Evolutionary conservation across 78 protist species (phyloP), one percentile per base, ranked within the genome.

Genomic region (Protostelium mycophagum): DNA sequence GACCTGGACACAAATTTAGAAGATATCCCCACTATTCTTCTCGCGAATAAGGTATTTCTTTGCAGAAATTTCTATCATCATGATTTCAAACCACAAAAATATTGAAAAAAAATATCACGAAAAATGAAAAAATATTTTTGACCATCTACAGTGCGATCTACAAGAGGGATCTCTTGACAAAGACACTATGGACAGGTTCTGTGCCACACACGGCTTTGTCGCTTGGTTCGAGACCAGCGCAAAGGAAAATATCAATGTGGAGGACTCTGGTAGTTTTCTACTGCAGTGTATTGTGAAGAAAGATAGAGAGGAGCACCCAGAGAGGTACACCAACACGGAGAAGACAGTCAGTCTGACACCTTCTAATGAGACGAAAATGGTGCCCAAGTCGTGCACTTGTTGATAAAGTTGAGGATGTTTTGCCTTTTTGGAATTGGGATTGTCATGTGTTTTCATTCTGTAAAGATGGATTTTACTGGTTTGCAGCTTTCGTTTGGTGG

Each of bases 221-320:
- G 98, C 97, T 25, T 95, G 97, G 97, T 95, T 84, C 85, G 95
- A 97, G 87, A 96, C 97, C 63, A 90, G 95, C n/a, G 99, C 99
- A 28, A 96, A 97, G 89, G 95, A 95, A 35, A 96, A 96, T 16
- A 38, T 88, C 84, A 92, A 93, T 91, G 96, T 97, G 83, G 95
- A 96, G 86, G 85, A 96, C 83, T 97, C 97, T 37, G 85, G 93
- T 87, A 29, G 87, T 0, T 86, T 83, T 88, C 96, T 97, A 83
- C 98, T 97, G 38, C 89, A 63, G 28, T 91, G 91, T 35, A 91
- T 97, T 84, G 89, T 94, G 35, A 95, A 94, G 92, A 90, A 83
- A 38, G 95, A 92, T 28, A 83, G 73, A 51, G 73, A 51, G 73
- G 5, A 25, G 16, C 5, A 51, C 73, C 73, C 73, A 16, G 73